Evolutionary conservation across 108 stramenopile genomes (phyloP).

Genomic region (Conticribra guillardii): DNA sequence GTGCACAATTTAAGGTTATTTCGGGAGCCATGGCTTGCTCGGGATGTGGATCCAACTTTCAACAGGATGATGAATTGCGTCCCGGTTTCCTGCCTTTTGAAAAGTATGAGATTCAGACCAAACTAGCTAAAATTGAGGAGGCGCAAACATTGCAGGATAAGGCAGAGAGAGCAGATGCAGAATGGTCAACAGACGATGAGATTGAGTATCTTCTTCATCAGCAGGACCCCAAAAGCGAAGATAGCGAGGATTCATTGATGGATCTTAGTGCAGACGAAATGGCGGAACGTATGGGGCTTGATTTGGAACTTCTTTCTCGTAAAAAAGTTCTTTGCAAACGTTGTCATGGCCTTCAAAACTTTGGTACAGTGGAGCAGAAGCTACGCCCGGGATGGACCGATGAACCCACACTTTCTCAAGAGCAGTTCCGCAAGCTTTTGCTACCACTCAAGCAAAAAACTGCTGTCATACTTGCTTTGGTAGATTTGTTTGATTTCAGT

Average conservation of each 20-base stretch:
- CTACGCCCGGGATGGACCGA: slow-evolving; percentile 88
- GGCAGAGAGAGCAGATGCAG: slow-evolving; percentile 67
- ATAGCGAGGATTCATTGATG: slow-evolving; percentile 23
- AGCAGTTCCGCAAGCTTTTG: slow-evolving; percentile 78
- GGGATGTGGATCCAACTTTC: slow-evolving; percentile 88
- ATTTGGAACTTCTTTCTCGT: slow-evolving; percentile 61
- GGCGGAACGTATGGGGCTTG: slow-evolving; percentile 75
- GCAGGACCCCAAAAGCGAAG: slow-evolving; percentile 29
- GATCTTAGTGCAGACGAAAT: slow-evolving; percentile 68
- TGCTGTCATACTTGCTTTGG: slow-evolving; percentile 82
- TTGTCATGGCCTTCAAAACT: slow-evolving; percentile 85
- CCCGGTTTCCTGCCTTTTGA: slow-evolving; percentile 83
- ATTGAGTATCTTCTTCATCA: slow-evolving; percentile 82
- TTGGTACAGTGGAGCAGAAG: slow-evolving; percentile 74
- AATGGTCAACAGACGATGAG: slow-evolving; percentile 89
- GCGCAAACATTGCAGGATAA: slow-evolving; percentile 78
- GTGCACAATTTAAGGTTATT: slow-evolving; percentile 67
- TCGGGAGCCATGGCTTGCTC: slow-evolving; percentile 83
- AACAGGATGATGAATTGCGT: slow-evolving; percentile 57
- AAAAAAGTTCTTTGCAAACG: slow-evolving; percentile 88
- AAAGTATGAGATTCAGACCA: slow-evolving; percentile 75
- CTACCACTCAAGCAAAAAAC: slow-evolving; percentile 70
- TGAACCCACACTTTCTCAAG: slow-evolving; percentile 82
- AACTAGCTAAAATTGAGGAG: slow-evolving; percentile 78
- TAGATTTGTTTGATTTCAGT: slow-evolving; percentile 91